These are phyloP conservation scores for Xylaria sp. DNA, from an alignment of 2,329 filamentous ascomycete species.

Conservation along the genomic window DNA sequence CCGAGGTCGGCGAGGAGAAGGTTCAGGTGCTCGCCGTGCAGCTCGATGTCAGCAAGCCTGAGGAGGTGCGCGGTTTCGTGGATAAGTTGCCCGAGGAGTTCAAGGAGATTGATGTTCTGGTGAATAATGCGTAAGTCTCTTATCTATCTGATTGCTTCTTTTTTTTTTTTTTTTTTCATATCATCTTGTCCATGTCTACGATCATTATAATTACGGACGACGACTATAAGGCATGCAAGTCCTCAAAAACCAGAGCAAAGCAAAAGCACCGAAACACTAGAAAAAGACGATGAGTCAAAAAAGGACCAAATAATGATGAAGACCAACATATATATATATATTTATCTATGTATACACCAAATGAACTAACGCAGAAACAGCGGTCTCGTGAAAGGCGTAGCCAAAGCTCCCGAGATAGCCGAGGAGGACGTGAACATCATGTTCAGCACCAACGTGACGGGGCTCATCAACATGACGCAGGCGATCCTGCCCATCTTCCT, in stretches of 20 bases:
- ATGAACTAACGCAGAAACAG: conserved; percentile 55
- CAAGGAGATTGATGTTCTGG: conserved; percentile 84
- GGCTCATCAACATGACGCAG: conserved; percentile 97
- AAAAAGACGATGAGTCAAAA: neutral
- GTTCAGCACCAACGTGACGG: conserved; percentile 94
- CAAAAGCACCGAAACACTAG: neutral
- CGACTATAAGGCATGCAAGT: neutral
- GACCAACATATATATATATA: neutral
- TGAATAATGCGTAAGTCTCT: conserved; percentile 89
- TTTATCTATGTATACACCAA: no score
- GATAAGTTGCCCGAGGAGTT: conserved; percentile 81
- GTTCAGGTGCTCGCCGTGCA: conserved; percentile 83
- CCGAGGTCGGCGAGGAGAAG: conserved; percentile 37
- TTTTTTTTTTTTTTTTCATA: neutral
- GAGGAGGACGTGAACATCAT: conserved; percentile 86
- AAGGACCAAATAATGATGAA: neutral
- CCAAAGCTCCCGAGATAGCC: conserved; percentile 83
- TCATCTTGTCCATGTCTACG: neutral
- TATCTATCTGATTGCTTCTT: neutral
- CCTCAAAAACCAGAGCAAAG: neutral
- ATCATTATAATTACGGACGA: neutral
- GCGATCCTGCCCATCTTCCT: conserved; percentile 86
- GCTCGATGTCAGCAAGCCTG: conserved; percentile 85
- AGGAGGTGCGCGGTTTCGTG: conserved; percentile 80
- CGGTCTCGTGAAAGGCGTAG: conserved; percentile 89